Conservation (phyloP, 352 stramenopile species). For the Halophytophthora polymorphica region DNA sequence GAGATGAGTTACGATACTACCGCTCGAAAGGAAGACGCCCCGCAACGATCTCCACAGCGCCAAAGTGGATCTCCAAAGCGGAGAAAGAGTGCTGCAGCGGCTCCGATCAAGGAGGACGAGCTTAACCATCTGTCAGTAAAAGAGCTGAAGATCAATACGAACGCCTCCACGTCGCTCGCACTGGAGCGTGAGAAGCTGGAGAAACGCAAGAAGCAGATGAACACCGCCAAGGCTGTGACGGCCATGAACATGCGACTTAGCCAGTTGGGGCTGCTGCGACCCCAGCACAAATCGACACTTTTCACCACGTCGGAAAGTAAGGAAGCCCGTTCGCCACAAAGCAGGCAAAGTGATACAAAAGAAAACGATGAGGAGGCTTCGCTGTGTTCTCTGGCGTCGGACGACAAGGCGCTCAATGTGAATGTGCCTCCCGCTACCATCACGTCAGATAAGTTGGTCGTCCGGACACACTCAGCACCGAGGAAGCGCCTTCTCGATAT, state of each 20-base stretch:
- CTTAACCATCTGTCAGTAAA: constrained; percentile 33
- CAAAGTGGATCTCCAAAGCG: too few species aligned
- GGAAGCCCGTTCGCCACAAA: background rate
- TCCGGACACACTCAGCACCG: too few species aligned
- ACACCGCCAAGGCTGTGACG: constrained; percentile 71
- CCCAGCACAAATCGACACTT: constrained; percentile 5
- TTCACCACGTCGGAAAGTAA: background rate
- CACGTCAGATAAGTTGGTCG: too few species aligned
- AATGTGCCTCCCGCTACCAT: too few species aligned
- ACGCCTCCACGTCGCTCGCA: constrained; percentile 38
- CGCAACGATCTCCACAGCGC: too few species aligned
- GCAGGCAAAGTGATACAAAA: background rate
- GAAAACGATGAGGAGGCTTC: background rate
- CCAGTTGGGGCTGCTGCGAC: constrained; percentile 52
- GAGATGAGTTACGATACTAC: too few species aligned
- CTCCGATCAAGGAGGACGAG: constrained; percentile 19
- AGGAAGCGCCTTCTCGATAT: too few species aligned
- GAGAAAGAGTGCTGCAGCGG: too few species aligned
- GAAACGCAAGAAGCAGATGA: constrained; percentile 65
- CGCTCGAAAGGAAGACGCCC: too few species aligned
- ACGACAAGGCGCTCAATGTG: too few species aligned
- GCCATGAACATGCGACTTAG: constrained; percentile 70
- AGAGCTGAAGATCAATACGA: constrained; percentile 11
- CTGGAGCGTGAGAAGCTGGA: constrained; percentile 69
- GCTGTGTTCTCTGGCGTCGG: too few species aligned